Conservation (phyloP, 768 basidiomycete species). For the Panellus pusillus region DNA sequence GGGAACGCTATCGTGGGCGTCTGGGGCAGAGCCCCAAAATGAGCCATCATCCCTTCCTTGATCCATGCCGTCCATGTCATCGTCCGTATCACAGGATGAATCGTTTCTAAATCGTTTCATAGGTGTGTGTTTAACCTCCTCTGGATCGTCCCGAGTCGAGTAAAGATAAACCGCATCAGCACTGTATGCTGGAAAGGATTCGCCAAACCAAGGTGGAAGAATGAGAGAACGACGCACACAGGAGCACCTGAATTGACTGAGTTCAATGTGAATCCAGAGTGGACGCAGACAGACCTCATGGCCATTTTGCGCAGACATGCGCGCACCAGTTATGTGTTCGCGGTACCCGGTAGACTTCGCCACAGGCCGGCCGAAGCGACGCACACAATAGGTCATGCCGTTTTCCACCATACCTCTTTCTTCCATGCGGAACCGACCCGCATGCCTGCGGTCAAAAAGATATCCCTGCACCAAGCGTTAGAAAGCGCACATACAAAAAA, state of each 20-base stretch:
- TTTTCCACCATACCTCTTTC: constrained; percentile 68
- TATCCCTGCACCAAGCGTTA: constrained; percentile 52
- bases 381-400: constrained; percentile 74
- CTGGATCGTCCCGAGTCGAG: constrained; percentile 67
- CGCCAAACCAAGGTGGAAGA: constrained; percentile 8
- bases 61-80: constrained; percentile 33
- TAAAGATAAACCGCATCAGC: constrained; percentile 73
- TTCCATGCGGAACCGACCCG: constrained; percentile 55
- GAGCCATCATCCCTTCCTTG: background rate
- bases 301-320: constrained; percentile 68
- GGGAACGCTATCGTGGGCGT: background rate
- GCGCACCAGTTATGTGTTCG: constrained; percentile 77
- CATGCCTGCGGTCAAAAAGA: constrained; percentile 80
- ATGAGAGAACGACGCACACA: constrained; percentile 47
- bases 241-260: constrained; percentile 46
- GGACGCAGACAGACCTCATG: constrained; percentile 56
- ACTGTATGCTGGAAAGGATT: constrained; percentile 57
- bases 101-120: constrained; percentile 19
- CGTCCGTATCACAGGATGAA: constrained; percentile 29
- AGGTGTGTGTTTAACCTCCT: constrained; percentile 18
- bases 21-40: background rate
- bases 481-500: background rate
- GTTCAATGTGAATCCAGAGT: constrained; percentile 1
- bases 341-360: constrained; percentile 24
- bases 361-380: constrained; percentile 64